These are phyloP conservation scores for Chytriomyces sp. DNA, from an alignment of 192 early-diverging fungal species.

Conservation along the genomic window DNA sequence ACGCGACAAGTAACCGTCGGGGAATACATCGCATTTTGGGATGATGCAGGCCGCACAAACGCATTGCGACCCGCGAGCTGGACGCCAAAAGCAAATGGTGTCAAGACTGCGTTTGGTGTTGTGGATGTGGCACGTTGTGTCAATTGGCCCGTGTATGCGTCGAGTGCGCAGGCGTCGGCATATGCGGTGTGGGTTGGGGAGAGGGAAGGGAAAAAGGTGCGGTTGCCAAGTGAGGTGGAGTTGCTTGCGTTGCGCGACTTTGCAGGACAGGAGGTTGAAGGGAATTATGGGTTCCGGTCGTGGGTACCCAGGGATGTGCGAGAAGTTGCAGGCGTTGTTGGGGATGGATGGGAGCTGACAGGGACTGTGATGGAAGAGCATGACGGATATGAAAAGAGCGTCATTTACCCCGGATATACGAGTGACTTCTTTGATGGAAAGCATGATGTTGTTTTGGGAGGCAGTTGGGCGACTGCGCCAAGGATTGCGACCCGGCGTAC, in stretches of 20 bases:
- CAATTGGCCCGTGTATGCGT: slow-evolving; percentile 75
- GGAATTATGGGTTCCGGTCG: slow-evolving; percentile 69
- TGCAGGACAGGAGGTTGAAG: slow-evolving; percentile 31
- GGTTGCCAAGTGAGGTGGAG: slow-evolving; percentile 81
- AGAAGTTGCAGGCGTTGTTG: slow-evolving; percentile 28
- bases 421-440: slow-evolving; percentile 89
- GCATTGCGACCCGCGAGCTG: slow-evolving; percentile 62
- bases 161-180: slow-evolving; percentile 65
- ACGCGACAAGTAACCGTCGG: slow-evolving; percentile 77
- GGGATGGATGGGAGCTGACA: slow-evolving; percentile 85
- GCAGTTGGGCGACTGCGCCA: slow-evolving; percentile 84
- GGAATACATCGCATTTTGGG: slow-evolving; percentile 70
- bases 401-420: slow-evolving; percentile 87
- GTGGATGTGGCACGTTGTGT: slow-evolving; percentile 52
- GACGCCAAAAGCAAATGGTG: slow-evolving; percentile 39
- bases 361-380: slow-evolving; percentile 62
- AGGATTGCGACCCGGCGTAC: slow-evolving; percentile 66
- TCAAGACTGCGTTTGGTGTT: slow-evolving; percentile 72
- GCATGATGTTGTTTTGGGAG: slow-evolving; percentile 83
- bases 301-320: slow-evolving; percentile 65
- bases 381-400: slow-evolving; percentile 62
- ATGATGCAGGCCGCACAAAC: slow-evolving; percentile 4
- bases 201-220: slow-evolving; percentile 5
- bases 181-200: slow-evolving; percentile 65
- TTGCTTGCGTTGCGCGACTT: slow-evolving; percentile 37